phyloP scores from a whole-genome alignment of 2,329 filamentous ascomycete genomes.

The Claviceps capensis region DNA sequence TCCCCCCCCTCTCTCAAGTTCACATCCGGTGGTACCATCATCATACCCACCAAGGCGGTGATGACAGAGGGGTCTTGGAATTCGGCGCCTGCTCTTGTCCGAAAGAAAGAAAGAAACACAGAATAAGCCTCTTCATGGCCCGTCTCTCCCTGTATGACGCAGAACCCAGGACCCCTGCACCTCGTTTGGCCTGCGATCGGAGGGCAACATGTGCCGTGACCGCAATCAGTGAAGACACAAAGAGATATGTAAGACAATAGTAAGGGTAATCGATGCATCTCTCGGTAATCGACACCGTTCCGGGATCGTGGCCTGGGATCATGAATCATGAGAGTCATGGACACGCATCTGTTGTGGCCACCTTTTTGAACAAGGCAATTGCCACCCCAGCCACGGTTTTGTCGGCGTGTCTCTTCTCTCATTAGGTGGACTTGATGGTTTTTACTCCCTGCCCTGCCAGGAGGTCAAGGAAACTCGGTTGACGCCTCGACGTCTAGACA shows the following conservation, averaged over 20 bases:
- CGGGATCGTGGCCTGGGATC: not conserved
- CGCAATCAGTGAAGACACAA: not conserved
- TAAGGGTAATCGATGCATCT: not conserved
- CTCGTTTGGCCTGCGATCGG: not conserved
- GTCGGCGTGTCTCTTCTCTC: too few species aligned
- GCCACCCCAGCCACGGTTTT: too few species aligned
- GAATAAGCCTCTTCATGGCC: not conserved
- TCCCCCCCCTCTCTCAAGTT: not conserved
- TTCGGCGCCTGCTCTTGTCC: not conserved
- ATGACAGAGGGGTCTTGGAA: not conserved
- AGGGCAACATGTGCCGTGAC: not conserved
- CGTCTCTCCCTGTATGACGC: not conserved
- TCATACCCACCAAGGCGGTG: constrained; percentile 4
- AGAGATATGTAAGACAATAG: not conserved
- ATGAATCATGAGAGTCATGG: not conserved
- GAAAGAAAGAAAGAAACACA: not conserved
- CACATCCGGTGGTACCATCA: constrained; percentile 1
- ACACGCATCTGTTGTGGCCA: constrained; percentile 3
- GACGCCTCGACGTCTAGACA: too few species aligned
- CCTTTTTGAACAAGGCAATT: not conserved
- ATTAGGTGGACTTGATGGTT: too few species aligned
- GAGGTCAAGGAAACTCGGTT: too few species aligned
- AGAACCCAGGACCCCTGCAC: not conserved
- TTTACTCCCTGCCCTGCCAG: too few species aligned
- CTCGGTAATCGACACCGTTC: not conserved